These are phyloP conservation scores for Talaromyces borbonicus DNA, from an alignment of 495 filamentous ascomycete genomes.

Conservation along the genomic window DNA sequence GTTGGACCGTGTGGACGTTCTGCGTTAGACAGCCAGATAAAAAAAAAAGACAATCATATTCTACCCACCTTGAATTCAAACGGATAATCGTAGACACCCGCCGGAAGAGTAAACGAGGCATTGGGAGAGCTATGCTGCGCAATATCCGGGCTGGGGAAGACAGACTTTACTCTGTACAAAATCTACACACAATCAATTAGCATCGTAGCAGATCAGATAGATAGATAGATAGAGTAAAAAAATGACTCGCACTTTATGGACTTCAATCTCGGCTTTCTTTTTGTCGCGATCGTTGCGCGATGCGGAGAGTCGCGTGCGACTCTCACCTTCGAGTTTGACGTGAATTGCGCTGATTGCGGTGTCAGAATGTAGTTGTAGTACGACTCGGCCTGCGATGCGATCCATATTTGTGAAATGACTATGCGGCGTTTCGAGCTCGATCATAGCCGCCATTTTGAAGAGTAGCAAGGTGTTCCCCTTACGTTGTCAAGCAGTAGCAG, in stretches of 20 bases:
- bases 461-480: no score
- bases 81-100: conserved; percentile 78
- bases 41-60: neutral
- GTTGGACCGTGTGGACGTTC: no score
- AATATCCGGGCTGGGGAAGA: conserved; percentile 52
- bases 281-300: conserved; percentile 43
- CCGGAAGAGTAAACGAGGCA: conserved; percentile 52
- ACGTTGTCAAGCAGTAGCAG: no score
- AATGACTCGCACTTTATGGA: conserved; percentile 72
- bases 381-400: conserved; percentile 56
- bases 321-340: conserved; percentile 92
- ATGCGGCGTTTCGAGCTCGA: conserved; percentile 65
- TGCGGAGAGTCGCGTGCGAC: conserved; percentile 51
- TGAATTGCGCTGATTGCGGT: conserved; percentile 67
- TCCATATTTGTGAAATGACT: conserved; percentile 86
- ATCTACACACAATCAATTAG: conserved; percentile 31
- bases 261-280: conserved; percentile 54
- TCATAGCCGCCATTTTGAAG: conserved; percentile 36
- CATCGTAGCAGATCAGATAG: conserved; percentile 7
- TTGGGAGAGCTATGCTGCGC: conserved; percentile 32
- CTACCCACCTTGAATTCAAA: conserved; percentile 70
- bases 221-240: no score
- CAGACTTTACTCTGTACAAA: conserved; percentile 52
- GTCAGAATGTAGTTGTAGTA: conserved; percentile 52
- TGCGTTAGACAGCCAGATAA: no score